These are phyloP conservation scores for Byssothecium circinans DNA, from an alignment of 2,329 filamentous ascomycete species.

Conservation along the genomic window DNA sequence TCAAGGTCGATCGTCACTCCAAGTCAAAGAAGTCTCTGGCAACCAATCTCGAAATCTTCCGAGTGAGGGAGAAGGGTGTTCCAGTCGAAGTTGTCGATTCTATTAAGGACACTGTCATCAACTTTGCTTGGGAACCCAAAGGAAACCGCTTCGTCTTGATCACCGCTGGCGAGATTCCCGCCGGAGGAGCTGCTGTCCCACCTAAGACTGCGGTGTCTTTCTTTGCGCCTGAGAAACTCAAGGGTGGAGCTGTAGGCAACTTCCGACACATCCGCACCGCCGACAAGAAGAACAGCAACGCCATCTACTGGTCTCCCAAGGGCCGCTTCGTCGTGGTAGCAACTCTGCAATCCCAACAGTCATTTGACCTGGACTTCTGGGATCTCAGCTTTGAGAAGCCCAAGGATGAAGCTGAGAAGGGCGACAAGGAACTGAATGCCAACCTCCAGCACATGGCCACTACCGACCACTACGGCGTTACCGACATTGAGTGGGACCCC, in stretches of 20 bases:
- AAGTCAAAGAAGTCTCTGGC: slow-evolving; percentile 98
- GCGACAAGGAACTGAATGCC: slow-evolving; percentile 89
- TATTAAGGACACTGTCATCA: slow-evolving; percentile 98
- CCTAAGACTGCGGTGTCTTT: slow-evolving; percentile 95
- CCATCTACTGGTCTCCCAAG: slow-evolving; percentile 97
- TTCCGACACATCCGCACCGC: slow-evolving; percentile 95
- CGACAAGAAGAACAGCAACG: slow-evolving; percentile 99
- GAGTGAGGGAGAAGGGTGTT: slow-evolving; percentile 94
- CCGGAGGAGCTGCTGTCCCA: slow-evolving; percentile 74
- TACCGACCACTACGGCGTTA: slow-evolving; percentile 94
- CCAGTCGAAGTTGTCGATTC: slow-evolving; percentile 97
- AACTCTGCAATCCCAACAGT: slow-evolving; percentile 88
- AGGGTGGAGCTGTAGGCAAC: slow-evolving; percentile 79
- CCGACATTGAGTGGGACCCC: slow-evolving; percentile 97
- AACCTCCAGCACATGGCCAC: slow-evolving; percentile 95
- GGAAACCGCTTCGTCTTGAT: slow-evolving; percentile 97
- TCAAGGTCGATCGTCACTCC: slow-evolving; percentile 98
- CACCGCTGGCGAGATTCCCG: slow-evolving; percentile 82
- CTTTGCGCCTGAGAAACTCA: slow-evolving; percentile 94
- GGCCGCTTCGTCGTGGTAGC: slow-evolving; percentile 94
- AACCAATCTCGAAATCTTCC: slow-evolving; percentile 98
- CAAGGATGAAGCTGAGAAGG: slow-evolving; percentile 83
- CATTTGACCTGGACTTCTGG: slow-evolving; percentile 95
- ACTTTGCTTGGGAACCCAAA: slow-evolving; percentile 99
- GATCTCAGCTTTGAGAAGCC: slow-evolving; percentile 86